phyloP scores from a whole-genome alignment of 371 early-diverging fungal genomes.

The Phascolomyces articulosus region DNA sequence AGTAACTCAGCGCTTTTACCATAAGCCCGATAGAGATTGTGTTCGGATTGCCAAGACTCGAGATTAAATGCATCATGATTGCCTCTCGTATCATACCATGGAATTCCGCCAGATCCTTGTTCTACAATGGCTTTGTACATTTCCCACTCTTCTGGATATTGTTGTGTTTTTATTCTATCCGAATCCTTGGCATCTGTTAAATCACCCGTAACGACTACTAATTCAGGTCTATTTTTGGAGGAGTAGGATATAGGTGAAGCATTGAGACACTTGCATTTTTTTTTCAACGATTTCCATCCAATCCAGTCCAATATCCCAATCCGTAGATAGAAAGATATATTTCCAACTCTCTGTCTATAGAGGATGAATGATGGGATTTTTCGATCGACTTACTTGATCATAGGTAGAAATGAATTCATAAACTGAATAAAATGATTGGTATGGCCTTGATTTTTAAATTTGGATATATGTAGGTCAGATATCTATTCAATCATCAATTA shows the following conservation, averaged over 20 bases:
- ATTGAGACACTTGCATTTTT: no score
- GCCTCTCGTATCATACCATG: conserved; percentile 88
- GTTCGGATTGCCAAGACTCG: conserved; percentile 55
- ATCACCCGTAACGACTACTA: conserved; percentile 80
- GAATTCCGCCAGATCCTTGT: conserved; percentile 27
- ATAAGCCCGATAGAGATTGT: conserved; percentile 66
- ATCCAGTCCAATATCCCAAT: no score
- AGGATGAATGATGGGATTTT: no score
- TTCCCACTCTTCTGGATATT: conserved; percentile 84
- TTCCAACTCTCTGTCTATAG: no score
- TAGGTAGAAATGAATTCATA: conserved; percentile 66
- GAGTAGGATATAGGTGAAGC: background rate
- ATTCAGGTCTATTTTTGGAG: conserved; percentile 38
- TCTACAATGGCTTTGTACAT: conserved; percentile 71
- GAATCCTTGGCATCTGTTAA: conserved; percentile 87
- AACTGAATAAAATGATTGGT: conserved; percentile 77
- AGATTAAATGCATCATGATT: conserved; percentile 89
- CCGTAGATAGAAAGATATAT: no score
- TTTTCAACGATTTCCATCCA: background rate
- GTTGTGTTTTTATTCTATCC: conserved; percentile 63
- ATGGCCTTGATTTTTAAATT: conserved; percentile 66
- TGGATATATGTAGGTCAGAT: conserved; percentile 86
- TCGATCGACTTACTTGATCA: conserved; percentile 42
- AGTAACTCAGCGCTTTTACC: conserved; percentile 48
- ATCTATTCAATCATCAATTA: conserved; percentile 67